Conservation (phyloP, 1,139 yeast species). For the Saccharomyces pastorianus region DNA sequence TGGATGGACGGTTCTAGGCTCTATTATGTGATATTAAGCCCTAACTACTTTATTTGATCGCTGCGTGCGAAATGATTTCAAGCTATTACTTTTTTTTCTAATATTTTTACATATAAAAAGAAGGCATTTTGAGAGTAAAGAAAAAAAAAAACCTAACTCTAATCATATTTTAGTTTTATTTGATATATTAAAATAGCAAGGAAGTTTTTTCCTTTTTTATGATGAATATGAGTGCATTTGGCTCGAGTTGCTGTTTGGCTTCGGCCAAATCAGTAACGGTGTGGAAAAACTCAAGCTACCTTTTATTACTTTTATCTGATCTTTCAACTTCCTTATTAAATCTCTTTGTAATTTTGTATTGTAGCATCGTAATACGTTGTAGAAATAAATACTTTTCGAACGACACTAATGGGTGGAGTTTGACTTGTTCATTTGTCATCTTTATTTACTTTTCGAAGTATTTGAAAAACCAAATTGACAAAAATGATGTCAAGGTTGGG, state of each 20-base stretch:
- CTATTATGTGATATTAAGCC: not conserved
- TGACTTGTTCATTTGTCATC: not conserved
- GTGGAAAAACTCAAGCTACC: constrained; percentile 83
- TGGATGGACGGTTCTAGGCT: no score
- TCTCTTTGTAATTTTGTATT: not conserved
- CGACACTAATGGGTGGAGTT: not conserved
- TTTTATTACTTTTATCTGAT: constrained; percentile 37
- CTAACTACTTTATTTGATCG: not conserved
- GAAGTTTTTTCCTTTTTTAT: constrained; percentile 26
- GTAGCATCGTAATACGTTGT: not conserved
- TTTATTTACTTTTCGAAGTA: not conserved
- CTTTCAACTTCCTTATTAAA: constrained; percentile 3
- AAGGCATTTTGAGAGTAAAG: not conserved
- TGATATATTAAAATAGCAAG: constrained; percentile 6
- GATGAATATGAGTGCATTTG: constrained; percentile 80
- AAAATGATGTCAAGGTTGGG: not conserved
- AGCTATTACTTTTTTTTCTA: not conserved
- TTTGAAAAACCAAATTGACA: not conserved
- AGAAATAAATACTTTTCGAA: not conserved
- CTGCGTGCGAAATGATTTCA: not conserved
- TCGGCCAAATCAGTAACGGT: constrained; percentile 40
- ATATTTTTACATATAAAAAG: not conserved
- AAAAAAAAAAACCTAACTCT: no score
- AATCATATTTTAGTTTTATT: no score
- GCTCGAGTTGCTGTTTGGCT: constrained; percentile 54